phyloP scores from a whole-genome alignment of 1,284 basidiomycete genomes.

The Naganishia cerealis region DNA sequence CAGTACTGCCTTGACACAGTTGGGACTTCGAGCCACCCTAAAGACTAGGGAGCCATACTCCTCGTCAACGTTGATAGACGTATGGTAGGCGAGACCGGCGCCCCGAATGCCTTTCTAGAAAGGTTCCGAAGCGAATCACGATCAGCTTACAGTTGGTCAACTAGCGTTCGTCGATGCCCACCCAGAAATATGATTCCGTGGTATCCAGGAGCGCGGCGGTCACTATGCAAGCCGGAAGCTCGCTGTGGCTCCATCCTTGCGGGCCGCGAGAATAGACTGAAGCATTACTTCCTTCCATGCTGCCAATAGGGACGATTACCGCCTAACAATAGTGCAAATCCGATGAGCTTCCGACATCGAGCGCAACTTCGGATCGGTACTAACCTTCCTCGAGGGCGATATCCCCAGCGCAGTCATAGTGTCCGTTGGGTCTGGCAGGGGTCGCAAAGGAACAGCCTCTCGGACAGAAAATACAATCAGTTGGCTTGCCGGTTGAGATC shows the following conservation, averaged over 20 bases:
- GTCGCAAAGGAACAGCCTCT: constrained; percentile 63
- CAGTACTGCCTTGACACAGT: constrained; percentile 76
- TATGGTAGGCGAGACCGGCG: constrained; percentile 91
- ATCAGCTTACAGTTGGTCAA: neutral
- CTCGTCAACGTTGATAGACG: constrained; percentile 72
- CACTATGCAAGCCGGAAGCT: constrained; percentile 78
- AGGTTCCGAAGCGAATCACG: neutral
- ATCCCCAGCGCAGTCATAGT: constrained; percentile 74
- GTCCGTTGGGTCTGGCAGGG: constrained; percentile 67
- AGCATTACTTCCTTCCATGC: constrained; percentile 89
- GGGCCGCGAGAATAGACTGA: constrained; percentile 76
- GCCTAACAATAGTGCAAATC: constrained; percentile 58
- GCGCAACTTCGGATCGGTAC: constrained; percentile 1
- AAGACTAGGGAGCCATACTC: constrained; percentile 82
- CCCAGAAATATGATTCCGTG: constrained; percentile 90
- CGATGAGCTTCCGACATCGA: neutral
- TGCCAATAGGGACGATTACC: constrained; percentile 82
- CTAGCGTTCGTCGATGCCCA: neutral
- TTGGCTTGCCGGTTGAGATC: too few relatives aligned
- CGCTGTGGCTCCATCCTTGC: constrained; percentile 72
- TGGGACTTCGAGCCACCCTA: constrained; percentile 80
- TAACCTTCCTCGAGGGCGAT: constrained; percentile 69
- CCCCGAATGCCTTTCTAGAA: constrained; percentile 71
- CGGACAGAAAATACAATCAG: neutral
- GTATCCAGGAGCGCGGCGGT: constrained; percentile 85